phyloP scores from a whole-genome alignment of 2,329 filamentous ascomycete genomes.

The Cytospora schulzeri region DNA sequence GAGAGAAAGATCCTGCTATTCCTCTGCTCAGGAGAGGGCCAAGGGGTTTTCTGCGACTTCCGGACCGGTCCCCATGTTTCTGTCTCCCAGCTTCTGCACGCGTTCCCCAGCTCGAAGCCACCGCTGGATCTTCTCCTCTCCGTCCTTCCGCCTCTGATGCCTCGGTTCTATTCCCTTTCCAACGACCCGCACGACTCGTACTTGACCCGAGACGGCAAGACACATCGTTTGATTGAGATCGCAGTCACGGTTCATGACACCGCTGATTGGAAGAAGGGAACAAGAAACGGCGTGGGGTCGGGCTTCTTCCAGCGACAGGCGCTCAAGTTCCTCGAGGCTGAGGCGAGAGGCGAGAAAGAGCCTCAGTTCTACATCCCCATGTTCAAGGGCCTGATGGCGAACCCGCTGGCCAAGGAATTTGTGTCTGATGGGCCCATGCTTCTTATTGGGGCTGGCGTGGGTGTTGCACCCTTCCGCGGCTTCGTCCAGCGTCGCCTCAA shows the following conservation, averaged over 20 bases:
- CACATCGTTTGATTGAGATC: constrained; percentile 85
- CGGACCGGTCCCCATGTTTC: constrained; percentile 87
- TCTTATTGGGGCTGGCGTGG: constrained; percentile 92
- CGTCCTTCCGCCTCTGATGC: constrained; percentile 86
- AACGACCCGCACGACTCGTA: constrained; percentile 87
- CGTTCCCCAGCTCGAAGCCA: constrained; percentile 89
- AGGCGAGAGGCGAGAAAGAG: constrained; percentile 58
- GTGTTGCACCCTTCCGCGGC: constrained; percentile 94
- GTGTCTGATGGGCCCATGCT: constrained; percentile 95
- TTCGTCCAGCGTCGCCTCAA: constrained; percentile 94
- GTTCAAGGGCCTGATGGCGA: constrained; percentile 98
- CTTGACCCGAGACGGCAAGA: constrained; percentile 66
- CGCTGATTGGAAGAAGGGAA: constrained; percentile 72
- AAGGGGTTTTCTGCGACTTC: constrained; percentile 91
- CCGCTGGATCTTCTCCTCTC: constrained; percentile 81
- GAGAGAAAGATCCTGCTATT: constrained; percentile 89
- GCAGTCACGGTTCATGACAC: constrained; percentile 95
- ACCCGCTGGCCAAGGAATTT: constrained; percentile 90
- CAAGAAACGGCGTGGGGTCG: constrained; percentile 82
- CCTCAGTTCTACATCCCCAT: constrained; percentile 81
- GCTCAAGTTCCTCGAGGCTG: constrained; percentile 67
- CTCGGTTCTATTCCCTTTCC: constrained; percentile 95
- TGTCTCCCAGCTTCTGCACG: constrained; percentile 80
- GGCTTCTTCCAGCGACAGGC: constrained; percentile 92
- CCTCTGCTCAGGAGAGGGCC: constrained; percentile 86